Evolutionary conservation across 106 monocot genomes (phyloP).

Genomic region (Dioscorea alata): DNA sequence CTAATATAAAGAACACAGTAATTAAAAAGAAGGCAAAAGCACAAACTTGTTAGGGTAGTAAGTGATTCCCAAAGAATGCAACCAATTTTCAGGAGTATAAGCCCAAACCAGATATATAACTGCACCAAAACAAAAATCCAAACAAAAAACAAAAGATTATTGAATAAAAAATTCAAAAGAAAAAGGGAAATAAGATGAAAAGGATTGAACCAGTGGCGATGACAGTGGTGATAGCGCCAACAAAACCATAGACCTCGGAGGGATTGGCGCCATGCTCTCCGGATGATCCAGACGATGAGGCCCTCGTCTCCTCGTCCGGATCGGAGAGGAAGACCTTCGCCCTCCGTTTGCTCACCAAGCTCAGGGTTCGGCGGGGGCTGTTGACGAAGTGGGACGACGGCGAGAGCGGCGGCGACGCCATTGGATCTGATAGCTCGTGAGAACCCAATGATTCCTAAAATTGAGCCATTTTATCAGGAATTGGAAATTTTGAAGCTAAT

Average conservation of each 20-base stretch:
- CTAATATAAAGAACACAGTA: no score
- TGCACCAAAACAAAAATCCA: constrained; percentile 19
- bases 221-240: constrained; percentile 89
- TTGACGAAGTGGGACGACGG: constrained; percentile 41
- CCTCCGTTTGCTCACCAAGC: constrained; percentile 40
- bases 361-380: constrained; percentile 73
- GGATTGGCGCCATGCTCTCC: constrained; percentile 69
- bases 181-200: no score
- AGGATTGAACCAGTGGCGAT: constrained; percentile 37
- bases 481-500: no score
- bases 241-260: constrained; percentile 96
- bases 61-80: constrained; percentile 83
- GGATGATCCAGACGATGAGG: constrained; percentile 2
- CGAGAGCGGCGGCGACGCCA: constrained; percentile 25
- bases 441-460: no score
- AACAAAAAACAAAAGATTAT: constrained; percentile 1
- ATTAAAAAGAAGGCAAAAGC: no score
- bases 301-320: constrained; percentile 8
- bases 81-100: constrained; percentile 74
- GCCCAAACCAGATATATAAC: constrained; percentile 82
- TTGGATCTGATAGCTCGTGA: background rate
- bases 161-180: constrained; percentile 9
- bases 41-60: constrained; percentile 90
- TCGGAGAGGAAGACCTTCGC: constrained; percentile 11
- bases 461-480: no score